Evolutionary conservation across 2,329 filamentous ascomycete genomes (phyloP).

Genomic region (Aspergillus sp.): DNA sequence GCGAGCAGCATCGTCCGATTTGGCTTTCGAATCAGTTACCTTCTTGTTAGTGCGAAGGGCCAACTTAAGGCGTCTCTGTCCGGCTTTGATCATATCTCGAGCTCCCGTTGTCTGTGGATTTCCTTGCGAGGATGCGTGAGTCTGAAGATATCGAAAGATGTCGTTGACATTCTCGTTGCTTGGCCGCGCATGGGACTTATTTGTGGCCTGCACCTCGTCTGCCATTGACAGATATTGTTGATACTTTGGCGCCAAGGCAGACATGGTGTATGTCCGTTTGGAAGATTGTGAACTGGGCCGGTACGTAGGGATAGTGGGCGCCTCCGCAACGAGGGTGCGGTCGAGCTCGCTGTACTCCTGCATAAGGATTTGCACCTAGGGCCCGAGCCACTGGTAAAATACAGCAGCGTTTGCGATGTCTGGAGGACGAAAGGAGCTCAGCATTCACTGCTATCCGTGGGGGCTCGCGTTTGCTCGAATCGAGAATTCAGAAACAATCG

Average conservation of each 20-base stretch:
- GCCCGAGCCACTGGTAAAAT: conserved; percentile 25
- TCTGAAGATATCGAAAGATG: conserved; percentile 43
- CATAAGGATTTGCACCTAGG: conserved; percentile 29
- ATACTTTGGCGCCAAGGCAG: conserved; percentile 24
- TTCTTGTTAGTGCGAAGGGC: conserved; percentile 39
- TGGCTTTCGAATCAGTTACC: conserved; percentile 27
- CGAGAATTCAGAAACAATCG: neutral
- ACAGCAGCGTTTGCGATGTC: conserved; percentile 23
- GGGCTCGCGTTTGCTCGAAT: neutral
- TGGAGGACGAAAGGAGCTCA: conserved; percentile 13
- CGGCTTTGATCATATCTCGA: conserved; percentile 33
- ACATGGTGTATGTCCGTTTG: conserved; percentile 33
- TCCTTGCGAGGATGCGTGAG: conserved; percentile 25
- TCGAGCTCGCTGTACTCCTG: conserved; percentile 32
- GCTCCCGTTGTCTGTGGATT: conserved; percentile 32
- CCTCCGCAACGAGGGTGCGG: conserved; percentile 37
- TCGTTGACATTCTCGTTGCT: conserved; percentile 41
- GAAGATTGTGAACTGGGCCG: conserved; percentile 33
- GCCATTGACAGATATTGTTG: conserved; percentile 15
- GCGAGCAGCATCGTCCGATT: conserved; percentile 31
- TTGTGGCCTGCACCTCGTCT: conserved; percentile 20
- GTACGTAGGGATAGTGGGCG: conserved; percentile 41
- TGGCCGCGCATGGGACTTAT: conserved; percentile 21
- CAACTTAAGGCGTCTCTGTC: conserved; percentile 42
- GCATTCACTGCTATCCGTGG: conserved; percentile 8